phyloP scores from a whole-genome alignment of 257 asterid genomes.

The Fraxinus quadrangulata region DNA sequence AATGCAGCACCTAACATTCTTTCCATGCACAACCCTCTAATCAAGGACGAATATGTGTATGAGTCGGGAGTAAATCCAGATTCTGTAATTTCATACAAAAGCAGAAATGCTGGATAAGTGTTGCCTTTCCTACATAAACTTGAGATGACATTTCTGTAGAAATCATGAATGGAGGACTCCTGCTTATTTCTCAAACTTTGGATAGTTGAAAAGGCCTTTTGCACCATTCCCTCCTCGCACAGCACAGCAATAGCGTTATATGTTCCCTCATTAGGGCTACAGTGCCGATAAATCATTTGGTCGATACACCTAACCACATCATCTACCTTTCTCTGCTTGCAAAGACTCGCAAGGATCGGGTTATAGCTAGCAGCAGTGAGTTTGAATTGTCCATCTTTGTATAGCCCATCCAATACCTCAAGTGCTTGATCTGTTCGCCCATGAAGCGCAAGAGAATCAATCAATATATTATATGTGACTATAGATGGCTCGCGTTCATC shows the following conservation, averaged over 20 bases:
- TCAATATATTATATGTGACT: slow-evolving; percentile 71
- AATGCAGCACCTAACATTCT: slow-evolving; percentile 70
- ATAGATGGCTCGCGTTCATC: slow-evolving; percentile 66
- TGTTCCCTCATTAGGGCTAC: slow-evolving; percentile 75
- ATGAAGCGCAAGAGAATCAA: slow-evolving; percentile 65
- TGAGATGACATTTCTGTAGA: slow-evolving; percentile 57
- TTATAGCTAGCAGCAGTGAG: slow-evolving; percentile 82
- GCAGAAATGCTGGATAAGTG: slow-evolving; percentile 67
- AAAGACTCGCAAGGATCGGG: slow-evolving; percentile 63
- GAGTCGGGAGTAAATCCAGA: slow-evolving; percentile 76
- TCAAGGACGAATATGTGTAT: slow-evolving; percentile 77
- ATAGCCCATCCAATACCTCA: slow-evolving; percentile 67
- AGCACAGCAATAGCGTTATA: slow-evolving; percentile 72
- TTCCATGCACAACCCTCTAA: slow-evolving; percentile 82
- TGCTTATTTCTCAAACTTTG: slow-evolving; percentile 60
- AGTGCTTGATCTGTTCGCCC: slow-evolving; percentile 74
- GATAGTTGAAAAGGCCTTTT: slow-evolving; percentile 66
- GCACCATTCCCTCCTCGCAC: slow-evolving; percentile 68
- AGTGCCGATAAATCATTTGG: slow-evolving; percentile 53
- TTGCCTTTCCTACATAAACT: slow-evolving; percentile 77
- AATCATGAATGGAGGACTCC: slow-evolving; percentile 50
- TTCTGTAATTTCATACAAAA: slow-evolving; percentile 59
- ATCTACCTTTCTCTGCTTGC: slow-evolving; percentile 63
- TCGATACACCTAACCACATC: slow-evolving; percentile 59
- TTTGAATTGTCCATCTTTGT: slow-evolving; percentile 47